Percentiles rank a stretch among this genome's conserved stretches.
These are phyloP conservation scores for Xenosphaeropsis pyriputrescens DNA, from an alignment of 2,329 filamentous ascomycete species.

Conservation along the genomic window DNA sequence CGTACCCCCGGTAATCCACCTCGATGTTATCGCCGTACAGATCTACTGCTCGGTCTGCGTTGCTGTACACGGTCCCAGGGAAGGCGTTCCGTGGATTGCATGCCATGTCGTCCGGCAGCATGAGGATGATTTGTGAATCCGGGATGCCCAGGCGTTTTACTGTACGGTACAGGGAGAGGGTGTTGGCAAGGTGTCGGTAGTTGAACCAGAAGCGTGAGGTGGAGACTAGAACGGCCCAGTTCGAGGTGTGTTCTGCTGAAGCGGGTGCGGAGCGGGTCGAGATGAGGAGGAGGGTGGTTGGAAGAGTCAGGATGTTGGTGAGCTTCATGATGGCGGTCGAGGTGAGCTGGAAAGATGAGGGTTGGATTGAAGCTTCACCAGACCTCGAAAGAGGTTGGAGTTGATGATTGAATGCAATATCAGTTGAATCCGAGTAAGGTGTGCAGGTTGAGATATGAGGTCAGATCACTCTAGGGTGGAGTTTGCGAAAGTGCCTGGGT, in stretches of 20 bases:
- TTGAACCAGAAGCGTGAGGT: constrained; percentile 99
- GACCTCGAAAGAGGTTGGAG: no score
- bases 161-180: constrained; percentile 91
- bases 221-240: constrained; percentile 97
- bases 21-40: constrained; percentile 98
- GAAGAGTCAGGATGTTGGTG: background rate
- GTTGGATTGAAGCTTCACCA: no score
- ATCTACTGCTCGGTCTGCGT: constrained; percentile 88
- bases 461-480: no score
- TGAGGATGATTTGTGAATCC: constrained; percentile 97
- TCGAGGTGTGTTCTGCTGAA: constrained; percentile 75
- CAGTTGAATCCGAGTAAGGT: no score
- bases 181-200: constrained; percentile 95
- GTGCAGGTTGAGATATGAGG: no score
- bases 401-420: no score
- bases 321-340: constrained; percentile 1
- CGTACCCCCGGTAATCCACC: constrained; percentile 95
- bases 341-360: background rate
- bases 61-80: constrained; percentile 95
- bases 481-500: no score
- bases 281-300: background rate
- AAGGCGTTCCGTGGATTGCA: constrained; percentile 98
- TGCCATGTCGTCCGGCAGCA: constrained; percentile 99
- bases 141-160: constrained; percentile 96
- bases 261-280: constrained; percentile 5